Evolutionary conservation across 306 rosid species (phyloP), one percentile per base, ranked within the genome.

Genomic region (Myrica gale): DNA sequence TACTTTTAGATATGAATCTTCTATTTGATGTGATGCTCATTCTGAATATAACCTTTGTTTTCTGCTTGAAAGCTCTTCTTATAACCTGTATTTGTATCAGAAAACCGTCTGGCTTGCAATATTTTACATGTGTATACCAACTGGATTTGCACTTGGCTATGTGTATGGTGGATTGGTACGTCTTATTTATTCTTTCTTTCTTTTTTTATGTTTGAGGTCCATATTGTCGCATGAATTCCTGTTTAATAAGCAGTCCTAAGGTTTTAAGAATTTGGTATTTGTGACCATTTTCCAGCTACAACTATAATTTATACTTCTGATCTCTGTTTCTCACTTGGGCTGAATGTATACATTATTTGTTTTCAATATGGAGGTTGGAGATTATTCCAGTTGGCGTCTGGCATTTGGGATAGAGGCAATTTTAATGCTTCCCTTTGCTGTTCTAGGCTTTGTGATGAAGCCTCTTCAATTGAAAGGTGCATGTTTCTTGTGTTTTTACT

Each of bases 71-170:
- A 54, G n/a, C 76, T 74, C n/a, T 63, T 75, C 72, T 81, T 76
- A 76, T 80, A 12, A 60, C 63, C 43, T 69, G 61, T 67, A 51
- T 73, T 26, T 84, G 65, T 63, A 56, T 17, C 89, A 93, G 98
- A 93, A 90, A 91, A 82, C 96, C 0, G 86, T 76, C 0, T 93
- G 98, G 98, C 93, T 93, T 45, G 80, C 82, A 54, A 54, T 84
- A 69, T 93, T 93, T 73, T 93, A 86, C 89, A 91, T 91, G 97
- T 91, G 97, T 74, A 88, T 93, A 83, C 93, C 98, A 20, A 44
- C 87, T 17, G 98, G 98, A 76, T 87, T 81, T 82, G 98, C 98
- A 19, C 56, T 91, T 79, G 98, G 98, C 78, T 91, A 91, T 74
- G 74, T 93, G 71, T 90, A 86, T 44, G 97, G 97, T 76, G 96